phyloP scores from a whole-genome alignment of 2,329 filamentous ascomycete genomes.

The Neodidymelliopsis sp. region DNA sequence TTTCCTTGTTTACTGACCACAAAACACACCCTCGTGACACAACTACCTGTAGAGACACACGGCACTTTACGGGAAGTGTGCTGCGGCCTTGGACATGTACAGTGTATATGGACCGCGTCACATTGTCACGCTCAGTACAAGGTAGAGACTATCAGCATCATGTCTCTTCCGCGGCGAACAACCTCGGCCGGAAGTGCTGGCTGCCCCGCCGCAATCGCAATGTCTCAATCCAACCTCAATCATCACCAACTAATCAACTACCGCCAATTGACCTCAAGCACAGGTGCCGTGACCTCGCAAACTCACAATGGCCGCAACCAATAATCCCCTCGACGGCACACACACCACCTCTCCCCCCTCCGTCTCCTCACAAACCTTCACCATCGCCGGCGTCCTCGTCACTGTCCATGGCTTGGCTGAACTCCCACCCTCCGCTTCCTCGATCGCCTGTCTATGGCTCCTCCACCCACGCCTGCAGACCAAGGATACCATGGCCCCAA shows the following conservation, averaged over 20 bases:
- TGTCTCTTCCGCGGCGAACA: conserved; percentile 12
- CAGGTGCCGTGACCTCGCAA: too few relatives aligned
- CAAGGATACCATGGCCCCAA: conserved; percentile 75
- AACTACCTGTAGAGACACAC: too few relatives aligned
- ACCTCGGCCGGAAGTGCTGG: conserved; percentile 12
- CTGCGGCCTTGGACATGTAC: too few relatives aligned
- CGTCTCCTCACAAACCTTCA: conserved; percentile 71
- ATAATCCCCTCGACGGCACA: conserved; percentile 46
- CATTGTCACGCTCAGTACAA: too few relatives aligned
- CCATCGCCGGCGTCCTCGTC: conserved; percentile 79
- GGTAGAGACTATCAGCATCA: too few relatives aligned
- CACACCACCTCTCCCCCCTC: conserved; percentile 37
- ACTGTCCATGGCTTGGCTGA: conserved; percentile 84
- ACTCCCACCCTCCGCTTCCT: conserved; percentile 62
- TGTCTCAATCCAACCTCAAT: background rate
- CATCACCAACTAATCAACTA: background rate
- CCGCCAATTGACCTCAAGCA: background rate
- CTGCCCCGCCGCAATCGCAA: conserved; percentile 6
- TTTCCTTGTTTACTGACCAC: too few relatives aligned
- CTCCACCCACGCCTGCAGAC: conserved; percentile 79
- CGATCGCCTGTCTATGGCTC: conserved; percentile 86
- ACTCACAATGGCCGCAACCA: conserved; percentile 41
- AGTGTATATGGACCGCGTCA: too few relatives aligned
- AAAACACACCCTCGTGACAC: too few relatives aligned
- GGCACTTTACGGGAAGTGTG: too few relatives aligned